Conservation (phyloP, 2,329 filamentous ascomycete species). For the Furcasterigmium furcatum region DNA sequence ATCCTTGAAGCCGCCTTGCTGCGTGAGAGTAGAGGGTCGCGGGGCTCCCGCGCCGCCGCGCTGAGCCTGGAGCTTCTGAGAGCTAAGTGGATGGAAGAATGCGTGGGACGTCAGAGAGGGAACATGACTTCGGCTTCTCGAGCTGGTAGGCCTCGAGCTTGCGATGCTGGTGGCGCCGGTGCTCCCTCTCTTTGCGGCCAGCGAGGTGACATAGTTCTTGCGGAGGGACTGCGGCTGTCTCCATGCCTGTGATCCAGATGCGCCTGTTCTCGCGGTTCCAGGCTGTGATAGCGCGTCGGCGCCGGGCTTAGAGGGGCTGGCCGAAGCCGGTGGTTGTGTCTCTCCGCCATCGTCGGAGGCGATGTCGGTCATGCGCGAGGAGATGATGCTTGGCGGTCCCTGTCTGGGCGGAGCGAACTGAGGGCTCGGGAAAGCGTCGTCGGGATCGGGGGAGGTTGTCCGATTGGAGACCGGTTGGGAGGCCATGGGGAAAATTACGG, state of each 20-base stretch:
- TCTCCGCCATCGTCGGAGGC: conserved; percentile 53
- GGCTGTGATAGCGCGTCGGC: conserved; percentile 48
- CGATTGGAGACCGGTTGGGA: conserved; percentile 29
- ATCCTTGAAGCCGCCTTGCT: conserved; percentile 25
- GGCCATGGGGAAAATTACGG: conserved; percentile 25
- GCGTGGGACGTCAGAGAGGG: conserved; percentile 84
- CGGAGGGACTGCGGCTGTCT: conserved; percentile 52
- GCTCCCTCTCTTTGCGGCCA: conserved; percentile 41
- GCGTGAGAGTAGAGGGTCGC: conserved; percentile 38
- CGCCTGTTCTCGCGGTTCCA: conserved; percentile 49
- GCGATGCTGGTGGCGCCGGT: conserved; percentile 31
- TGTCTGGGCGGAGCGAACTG: conserved; percentile 33
- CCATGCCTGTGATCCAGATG: conserved; percentile 16
- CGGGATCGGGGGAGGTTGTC: conserved; percentile 32
- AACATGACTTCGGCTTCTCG: conserved; percentile 80
- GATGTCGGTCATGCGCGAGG: conserved; percentile 68
- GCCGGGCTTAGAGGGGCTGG: conserved; percentile 6
- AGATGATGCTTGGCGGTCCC: conserved; percentile 63
- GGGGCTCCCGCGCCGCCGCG: conserved; percentile 55
- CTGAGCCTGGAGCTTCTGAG: conserved; percentile 89
- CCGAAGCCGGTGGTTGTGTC: conserved; percentile 27
- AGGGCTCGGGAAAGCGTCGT: conserved; percentile 32
- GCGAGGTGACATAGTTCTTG: conserved; percentile 38
- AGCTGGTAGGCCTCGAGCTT: conserved; percentile 44
- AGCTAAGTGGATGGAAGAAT: conserved; percentile 97